Percentiles rank a stretch among this genome's conserved stretches.
phyloP scores from a whole-genome alignment of 2,329 filamentous ascomycete genomes.

The Botrytis aclada region DNA sequence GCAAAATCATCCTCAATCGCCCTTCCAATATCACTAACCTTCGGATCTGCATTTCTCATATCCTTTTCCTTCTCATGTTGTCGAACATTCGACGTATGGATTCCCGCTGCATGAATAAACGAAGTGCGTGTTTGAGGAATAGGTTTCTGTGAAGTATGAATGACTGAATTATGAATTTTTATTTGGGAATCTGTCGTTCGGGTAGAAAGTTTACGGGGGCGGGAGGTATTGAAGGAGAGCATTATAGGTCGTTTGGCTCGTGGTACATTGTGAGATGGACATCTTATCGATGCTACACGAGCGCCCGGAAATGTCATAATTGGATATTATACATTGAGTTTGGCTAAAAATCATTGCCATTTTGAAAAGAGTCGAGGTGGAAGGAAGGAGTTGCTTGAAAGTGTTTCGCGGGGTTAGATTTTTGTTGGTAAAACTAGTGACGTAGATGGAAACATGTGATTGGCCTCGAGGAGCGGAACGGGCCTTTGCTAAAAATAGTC shows the following conservation, averaged over 20 bases:
- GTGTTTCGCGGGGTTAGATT: slow-evolving; percentile 22
- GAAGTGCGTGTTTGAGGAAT: not conserved
- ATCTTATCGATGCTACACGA: slow-evolving; percentile 34
- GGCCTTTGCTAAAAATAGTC: slow-evolving; percentile 7
- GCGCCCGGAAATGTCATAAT: slow-evolving; percentile 32
- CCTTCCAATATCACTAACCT: slow-evolving; percentile 47
- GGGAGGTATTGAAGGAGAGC: slow-evolving; percentile 9
- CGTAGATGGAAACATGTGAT: slow-evolving; percentile 33
- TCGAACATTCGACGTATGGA: slow-evolving; percentile 7
- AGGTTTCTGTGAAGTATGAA: not conserved
- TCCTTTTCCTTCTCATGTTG: slow-evolving; percentile 17
- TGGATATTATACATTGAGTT: slow-evolving; percentile 30
- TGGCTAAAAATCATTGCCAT: slow-evolving; percentile 22
- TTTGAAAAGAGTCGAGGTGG: slow-evolving; percentile 21
- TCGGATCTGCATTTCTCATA: slow-evolving; percentile 42
- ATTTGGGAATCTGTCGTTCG: not conserved
- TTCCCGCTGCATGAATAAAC: not conserved
- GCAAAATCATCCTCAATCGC: slow-evolving; percentile 61
- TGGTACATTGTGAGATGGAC: slow-evolving; percentile 26
- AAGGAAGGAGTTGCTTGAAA: slow-evolving; percentile 21
- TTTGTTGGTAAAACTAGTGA: slow-evolving; percentile 26
- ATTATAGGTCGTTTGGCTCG: slow-evolving; percentile 21
- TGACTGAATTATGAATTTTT: slow-evolving; percentile 12
- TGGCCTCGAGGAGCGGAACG: slow-evolving; percentile 5
- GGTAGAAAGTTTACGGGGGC: slow-evolving; percentile 3